Evolutionary conservation across 202 grass and related monocot species (phyloP), one percentile per base, ranked within the genome.

Genomic region (Setaria italica): DNA sequence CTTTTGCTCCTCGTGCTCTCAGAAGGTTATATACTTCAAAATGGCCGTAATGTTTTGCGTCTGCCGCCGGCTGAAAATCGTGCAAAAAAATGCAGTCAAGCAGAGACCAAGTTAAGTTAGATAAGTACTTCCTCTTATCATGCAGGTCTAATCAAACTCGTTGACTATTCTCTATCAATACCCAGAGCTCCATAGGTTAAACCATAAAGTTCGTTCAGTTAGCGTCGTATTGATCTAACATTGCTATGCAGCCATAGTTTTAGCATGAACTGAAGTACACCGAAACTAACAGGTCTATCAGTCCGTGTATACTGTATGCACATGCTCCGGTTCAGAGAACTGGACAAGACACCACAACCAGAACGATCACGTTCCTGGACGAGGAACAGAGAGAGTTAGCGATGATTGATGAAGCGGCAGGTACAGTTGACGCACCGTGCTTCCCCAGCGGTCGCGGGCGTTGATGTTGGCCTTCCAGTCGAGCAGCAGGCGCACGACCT

Each of bases 371-470:
- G 62, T 41, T 54, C 32, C 62, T 63, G 20, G 55, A 60, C 49
- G 53, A 20, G 35, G 6, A 64, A 54, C 57, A 65, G 47, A 66
- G 47, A 50, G 12, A 48, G 20, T 2, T 17, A 72, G 43, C 3
- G 5, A 33, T 9, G 9, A 17, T 33, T 33, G 57, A 32, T 8
- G 79, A 20, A 32, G 21, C 32, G 9, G 9, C 17, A 46, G 49
- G 21, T 14, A 12, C 37, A 81, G 29, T 53, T 3, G 39, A 79
- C 63, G 60, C 29, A 99, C 97, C 86, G 93, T 99, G 90, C 97
- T 99, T 9, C 93, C 88, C 97, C 97, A 99, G 0, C 97, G 81
- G 82, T 99, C 97, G 55, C 91, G 90, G 42, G 97, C 91, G 88
- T 99, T 90, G 77, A 96, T 89, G 84, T 96, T 99, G 71, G 91